Percentiles rank a stretch among this genome's conserved stretches.
phyloP scores from a whole-genome alignment of 1,284 basidiomycete genomes.

The Schizophyllum amplum region DNA sequence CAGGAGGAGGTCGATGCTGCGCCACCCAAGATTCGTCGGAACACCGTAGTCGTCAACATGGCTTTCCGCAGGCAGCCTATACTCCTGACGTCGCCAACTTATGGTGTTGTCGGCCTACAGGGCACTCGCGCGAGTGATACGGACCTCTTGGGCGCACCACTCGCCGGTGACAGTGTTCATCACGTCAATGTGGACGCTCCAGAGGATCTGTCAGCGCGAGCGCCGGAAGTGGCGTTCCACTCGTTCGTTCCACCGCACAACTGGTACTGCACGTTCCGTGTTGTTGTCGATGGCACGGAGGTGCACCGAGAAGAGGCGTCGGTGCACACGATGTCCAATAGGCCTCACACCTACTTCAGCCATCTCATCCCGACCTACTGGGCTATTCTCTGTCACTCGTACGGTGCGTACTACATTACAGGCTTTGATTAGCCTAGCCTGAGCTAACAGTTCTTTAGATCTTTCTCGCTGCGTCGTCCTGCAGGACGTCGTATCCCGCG shows the following conservation, averaged over 20 bases:
- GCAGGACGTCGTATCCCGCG: not conserved
- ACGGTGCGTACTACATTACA: not conserved
- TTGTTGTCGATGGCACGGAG: not conserved
- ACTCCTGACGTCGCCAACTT: not conserved
- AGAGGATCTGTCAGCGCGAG: not conserved
- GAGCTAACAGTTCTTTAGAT: not conserved
- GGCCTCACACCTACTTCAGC: not conserved
- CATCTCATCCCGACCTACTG: not conserved
- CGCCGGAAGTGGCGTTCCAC: not conserved
- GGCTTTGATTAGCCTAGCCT: not conserved
- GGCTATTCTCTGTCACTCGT: not conserved
- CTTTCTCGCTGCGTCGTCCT: not conserved
- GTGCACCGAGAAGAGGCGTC: not conserved
- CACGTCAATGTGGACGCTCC: not conserved
- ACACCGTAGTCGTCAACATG: not conserved
- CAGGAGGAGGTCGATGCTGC: not conserved
- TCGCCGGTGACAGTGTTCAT: not conserved
- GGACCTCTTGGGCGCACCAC: not conserved
- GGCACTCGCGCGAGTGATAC: not conserved
- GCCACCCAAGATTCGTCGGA: not conserved
- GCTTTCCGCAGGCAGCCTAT: not conserved
- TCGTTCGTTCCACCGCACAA: not conserved
- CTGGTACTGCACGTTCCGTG: not conserved
- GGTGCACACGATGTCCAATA: not conserved
- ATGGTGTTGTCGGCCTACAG: not conserved